These are phyloP conservation scores for Yueomyces sp. DNA, from an alignment of 1,139 yeast genomes.

Conservation along the genomic window DNA sequence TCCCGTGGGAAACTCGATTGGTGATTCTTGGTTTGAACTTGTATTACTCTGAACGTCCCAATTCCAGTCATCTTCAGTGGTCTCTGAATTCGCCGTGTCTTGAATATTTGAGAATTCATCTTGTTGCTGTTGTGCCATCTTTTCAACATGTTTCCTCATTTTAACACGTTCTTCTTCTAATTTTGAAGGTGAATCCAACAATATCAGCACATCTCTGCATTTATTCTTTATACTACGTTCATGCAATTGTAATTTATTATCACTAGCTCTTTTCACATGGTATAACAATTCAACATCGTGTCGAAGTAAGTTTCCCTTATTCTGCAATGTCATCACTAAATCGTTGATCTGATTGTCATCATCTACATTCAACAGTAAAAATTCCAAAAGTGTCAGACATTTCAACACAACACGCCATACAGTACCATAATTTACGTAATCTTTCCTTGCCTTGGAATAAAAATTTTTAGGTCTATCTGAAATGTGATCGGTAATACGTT, in stretches of 20 bases:
- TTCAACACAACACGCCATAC: slow-evolving; percentile 29
- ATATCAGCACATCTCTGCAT: slow-evolving; percentile 19
- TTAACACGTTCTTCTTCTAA: slow-evolving; percentile 19
- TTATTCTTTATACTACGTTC: slow-evolving; percentile 25
- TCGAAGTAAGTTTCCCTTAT: slow-evolving; percentile 20
- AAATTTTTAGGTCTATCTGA: slow-evolving; percentile 23
- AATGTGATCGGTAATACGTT: slow-evolving; percentile 24
- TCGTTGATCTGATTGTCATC: slow-evolving; percentile 23
- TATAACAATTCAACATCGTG: slow-evolving; percentile 19
- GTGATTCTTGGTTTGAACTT: background rate
- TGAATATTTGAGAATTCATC: too few relatives aligned
- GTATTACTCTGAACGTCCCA: background rate
- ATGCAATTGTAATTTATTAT: slow-evolving; percentile 26
- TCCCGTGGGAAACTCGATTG: background rate
- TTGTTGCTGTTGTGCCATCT: background rate
- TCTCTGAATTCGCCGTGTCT: too few relatives aligned
- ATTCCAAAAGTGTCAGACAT: slow-evolving; percentile 26
- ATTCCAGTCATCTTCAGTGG: background rate
- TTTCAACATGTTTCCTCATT: slow-evolving; percentile 7
- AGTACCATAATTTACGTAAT: slow-evolving; percentile 26
- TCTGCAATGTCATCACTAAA: slow-evolving; percentile 18
- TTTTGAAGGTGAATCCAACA: slow-evolving; percentile 19
- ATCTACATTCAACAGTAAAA: slow-evolving; percentile 20
- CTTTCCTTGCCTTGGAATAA: slow-evolving; percentile 27
- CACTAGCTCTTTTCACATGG: slow-evolving; percentile 21